A percentile compares a stretch with the other conserved stretches of the same genome.
phyloP scores from a whole-genome alignment of 2,329 filamentous ascomycete genomes.

The Talaromyces sp. region DNA sequence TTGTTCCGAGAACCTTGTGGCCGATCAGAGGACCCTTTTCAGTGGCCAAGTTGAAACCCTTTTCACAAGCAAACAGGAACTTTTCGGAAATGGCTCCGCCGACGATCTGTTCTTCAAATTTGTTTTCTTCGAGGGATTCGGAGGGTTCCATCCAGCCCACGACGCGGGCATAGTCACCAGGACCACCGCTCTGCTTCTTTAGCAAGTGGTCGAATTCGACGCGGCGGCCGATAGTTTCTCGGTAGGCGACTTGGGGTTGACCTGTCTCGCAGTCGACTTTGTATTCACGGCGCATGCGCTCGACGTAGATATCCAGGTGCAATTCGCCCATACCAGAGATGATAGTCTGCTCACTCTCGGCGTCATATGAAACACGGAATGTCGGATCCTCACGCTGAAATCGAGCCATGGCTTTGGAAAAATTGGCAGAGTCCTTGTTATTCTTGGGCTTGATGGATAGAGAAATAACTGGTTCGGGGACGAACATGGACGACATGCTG shows the following conservation, averaged over 20 bases:
- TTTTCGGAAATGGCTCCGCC: slow-evolving; percentile 94
- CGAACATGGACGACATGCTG: slow-evolving; percentile 95
- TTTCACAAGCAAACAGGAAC: slow-evolving; percentile 88
- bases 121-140: slow-evolving; percentile 67
- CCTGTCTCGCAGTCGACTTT: slow-evolving; percentile 94
- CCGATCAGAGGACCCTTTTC: slow-evolving; percentile 86
- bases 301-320: slow-evolving; percentile 94
- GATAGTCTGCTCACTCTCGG: slow-evolving; percentile 92
- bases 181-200: slow-evolving; percentile 92
- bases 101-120: slow-evolving; percentile 81
- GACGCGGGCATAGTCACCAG: slow-evolving; percentile 92
- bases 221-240: slow-evolving; percentile 79
- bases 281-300: slow-evolving; percentile 95
- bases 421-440: slow-evolving; percentile 85
- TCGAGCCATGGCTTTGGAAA: slow-evolving; percentile 97
- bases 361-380: slow-evolving; percentile 89
- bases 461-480: slow-evolving; percentile 96
- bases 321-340: slow-evolving; percentile 98
- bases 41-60: slow-evolving; percentile 83
- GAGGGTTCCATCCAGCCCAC: slow-evolving; percentile 88
- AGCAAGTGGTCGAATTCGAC: slow-evolving; percentile 89
- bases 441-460: slow-evolving; percentile 96
- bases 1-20: slow-evolving; percentile 83
- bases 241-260: slow-evolving; percentile 93
- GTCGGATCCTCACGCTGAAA: slow-evolving; percentile 98